Conservation (phyloP, 2,329 filamentous ascomycete species). For the Alternaria ethzedia region DNA sequence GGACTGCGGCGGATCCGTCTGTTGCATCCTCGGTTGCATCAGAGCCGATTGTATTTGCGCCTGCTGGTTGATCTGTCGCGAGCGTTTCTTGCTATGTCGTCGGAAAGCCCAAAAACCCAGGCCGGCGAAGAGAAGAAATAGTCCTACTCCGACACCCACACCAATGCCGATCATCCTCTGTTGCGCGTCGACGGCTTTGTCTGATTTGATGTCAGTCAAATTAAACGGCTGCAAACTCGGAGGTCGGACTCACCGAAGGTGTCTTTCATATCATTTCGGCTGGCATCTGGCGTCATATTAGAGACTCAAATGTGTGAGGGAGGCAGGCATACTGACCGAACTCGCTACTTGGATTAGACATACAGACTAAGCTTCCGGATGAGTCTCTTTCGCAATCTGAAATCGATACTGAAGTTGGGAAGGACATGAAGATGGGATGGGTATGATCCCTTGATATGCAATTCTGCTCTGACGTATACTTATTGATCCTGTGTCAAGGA, state of each 20-base stretch:
- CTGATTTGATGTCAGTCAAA: neutral
- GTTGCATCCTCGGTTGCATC: neutral
- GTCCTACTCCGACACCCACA: neutral
- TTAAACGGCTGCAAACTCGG: neutral
- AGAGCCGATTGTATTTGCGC: neutral
- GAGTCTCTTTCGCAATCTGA: neutral
- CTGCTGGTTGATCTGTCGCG: conserved; percentile 5
- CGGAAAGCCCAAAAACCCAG: neutral
- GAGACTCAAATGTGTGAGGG: neutral
- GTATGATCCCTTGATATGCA: neutral
- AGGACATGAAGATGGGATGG: neutral
- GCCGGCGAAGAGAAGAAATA: conserved; percentile 1
- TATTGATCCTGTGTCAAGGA: neutral
- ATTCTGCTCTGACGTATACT: neutral
- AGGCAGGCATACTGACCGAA: neutral
- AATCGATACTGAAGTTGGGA: neutral
- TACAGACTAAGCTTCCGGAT: neutral
- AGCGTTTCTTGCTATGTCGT: conserved; percentile 4
- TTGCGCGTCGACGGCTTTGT: neutral
- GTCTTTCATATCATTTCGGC: neutral
- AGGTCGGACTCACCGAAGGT: neutral
- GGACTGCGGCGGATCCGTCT: neutral
- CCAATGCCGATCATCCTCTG: neutral
- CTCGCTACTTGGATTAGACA: neutral
- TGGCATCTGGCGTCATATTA: neutral